phyloP scores from a whole-genome alignment of 1,139 yeast species.

The Ashbya aceris region DNA sequence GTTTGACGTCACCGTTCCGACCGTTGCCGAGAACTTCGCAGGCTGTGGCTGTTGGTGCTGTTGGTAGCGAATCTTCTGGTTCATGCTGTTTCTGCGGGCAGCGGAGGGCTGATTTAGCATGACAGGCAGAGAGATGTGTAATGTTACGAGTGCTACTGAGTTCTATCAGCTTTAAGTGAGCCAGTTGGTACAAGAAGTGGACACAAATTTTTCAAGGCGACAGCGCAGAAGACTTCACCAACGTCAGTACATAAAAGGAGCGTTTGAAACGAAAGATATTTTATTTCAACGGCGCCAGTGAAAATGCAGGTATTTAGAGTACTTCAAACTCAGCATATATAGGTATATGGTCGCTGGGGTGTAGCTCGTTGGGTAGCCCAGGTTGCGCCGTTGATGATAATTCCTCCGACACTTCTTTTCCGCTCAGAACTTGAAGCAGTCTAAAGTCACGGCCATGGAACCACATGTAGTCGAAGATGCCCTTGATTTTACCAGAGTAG shows the following conservation, averaged over 20 bases:
- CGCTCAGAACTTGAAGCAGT: conserved; percentile 51
- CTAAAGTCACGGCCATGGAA: conserved; percentile 34
- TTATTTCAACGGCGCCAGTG: background rate
- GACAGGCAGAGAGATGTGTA: too few relatives aligned
- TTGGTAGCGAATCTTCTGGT: conserved; percentile 2
- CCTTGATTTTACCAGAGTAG: conserved; percentile 41
- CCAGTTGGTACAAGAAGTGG: too few relatives aligned
- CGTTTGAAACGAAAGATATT: background rate
- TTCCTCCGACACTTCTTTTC: conserved; percentile 60
- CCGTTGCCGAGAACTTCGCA: conserved; percentile 4
- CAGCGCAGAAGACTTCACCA: background rate
- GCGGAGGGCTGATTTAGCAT: too few relatives aligned
- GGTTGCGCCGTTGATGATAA: conserved; percentile 42
- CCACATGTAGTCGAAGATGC: conserved; percentile 54
- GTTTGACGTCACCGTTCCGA: conserved; percentile 1
- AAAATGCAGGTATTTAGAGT: conserved; percentile 7
- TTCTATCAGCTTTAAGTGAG: too few relatives aligned
- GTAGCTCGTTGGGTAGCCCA: conserved; percentile 84
- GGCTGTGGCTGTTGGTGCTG: conserved; percentile 7
- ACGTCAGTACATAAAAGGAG: background rate
- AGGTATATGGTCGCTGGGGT: conserved; percentile 91
- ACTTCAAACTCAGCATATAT: conserved; percentile 66
- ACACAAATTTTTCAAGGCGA: background rate
- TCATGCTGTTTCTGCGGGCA: background rate
- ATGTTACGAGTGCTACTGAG: too few relatives aligned